Base-by-base conservation (phyloP, 2,329 filamentous ascomycete genomes). In the Diaporthe sp. region DNA sequence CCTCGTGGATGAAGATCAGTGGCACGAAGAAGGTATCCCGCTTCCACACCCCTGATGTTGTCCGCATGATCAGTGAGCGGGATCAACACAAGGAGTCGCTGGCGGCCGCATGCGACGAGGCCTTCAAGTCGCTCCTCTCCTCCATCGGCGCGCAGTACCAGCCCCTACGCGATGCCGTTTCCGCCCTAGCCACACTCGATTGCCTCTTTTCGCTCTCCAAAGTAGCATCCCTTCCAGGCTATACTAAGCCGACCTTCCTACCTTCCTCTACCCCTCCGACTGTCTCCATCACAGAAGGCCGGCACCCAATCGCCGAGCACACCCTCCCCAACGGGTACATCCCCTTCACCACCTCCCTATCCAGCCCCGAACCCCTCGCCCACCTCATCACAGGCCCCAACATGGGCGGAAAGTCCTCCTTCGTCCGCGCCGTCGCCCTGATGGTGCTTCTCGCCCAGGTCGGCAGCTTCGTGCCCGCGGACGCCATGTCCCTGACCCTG, bases 371-470 rank as follows among this genome's bases (percentile, higher is more conserved):
- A 0, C 90, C 92, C 0, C 90, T 94, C 8, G 95, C 95, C 3
- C 91, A 98, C 79, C 92, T 98, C 74, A 93, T 99, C 80, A 99
- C 97, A 0, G 97, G 97, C 0, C 97, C 97, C 42, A 99, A 99
- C 86, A 99, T 99, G 97, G 97, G 97, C 80, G 97, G 97, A 74
- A 99, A 99, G 83, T 98, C 95, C n/a, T 97, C 94, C 75, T 99
- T 98, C 83, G 96, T 99, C 31, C 95, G 97, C 72, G 94, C 96
- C 79, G 92, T 98, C 60, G 96, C 97, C 13, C 91, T 99, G 9
- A 95, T 98, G 77, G 91, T 94, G 65, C 96, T 99, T 80, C 96
- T 99, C 87, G 95, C 95, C 10, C 97, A 99, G 82, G 94, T 98
- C 78, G 97, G 97, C 70, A 97, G 94, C 51, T 99, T 96, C 83